These are phyloP conservation scores for Cryphonectria parasitica DNA, from an alignment of 2,329 filamentous ascomycete genomes.

Conservation along the genomic window DNA sequence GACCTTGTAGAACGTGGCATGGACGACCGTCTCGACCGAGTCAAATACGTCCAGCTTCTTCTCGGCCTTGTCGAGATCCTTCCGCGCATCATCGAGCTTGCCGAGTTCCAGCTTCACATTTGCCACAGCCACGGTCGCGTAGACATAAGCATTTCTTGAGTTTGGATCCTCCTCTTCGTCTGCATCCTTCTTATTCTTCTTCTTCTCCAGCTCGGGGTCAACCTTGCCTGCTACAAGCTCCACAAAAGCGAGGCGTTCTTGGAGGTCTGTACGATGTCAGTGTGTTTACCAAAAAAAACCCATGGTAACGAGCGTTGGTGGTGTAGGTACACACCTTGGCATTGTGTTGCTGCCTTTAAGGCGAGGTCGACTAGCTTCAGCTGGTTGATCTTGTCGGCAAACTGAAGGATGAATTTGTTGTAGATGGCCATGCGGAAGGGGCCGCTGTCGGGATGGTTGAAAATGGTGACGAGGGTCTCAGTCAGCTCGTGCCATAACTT, in stretches of 20 bases:
- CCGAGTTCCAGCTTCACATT: conserved; percentile 81
- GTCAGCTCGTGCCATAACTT: conserved; percentile 99
- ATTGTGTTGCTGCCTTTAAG: conserved; percentile 83
- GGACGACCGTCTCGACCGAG: conserved; percentile 91
- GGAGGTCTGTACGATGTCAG: conserved; percentile 65
- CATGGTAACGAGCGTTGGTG: not conserved
- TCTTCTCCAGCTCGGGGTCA: conserved; percentile 70
- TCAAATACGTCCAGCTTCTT: conserved; percentile 89
- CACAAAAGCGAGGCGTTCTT: conserved; percentile 85
- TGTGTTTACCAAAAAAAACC: not conserved
- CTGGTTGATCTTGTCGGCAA: conserved; percentile 98
- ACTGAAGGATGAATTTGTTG: conserved; percentile 92
- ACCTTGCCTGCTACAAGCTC: conserved; percentile 83
- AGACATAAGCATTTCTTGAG: conserved; percentile 94
- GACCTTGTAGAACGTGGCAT: conserved; percentile 94
- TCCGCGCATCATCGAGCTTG: conserved; percentile 80
- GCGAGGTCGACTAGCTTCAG: conserved; percentile 93
- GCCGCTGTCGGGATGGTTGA: conserved; percentile 78
- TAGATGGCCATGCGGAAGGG: conserved; percentile 87
- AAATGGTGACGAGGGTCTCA: conserved; percentile 84
- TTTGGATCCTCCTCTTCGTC: conserved; percentile 31
- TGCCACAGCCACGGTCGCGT: conserved; percentile 88
- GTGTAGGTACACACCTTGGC: conserved; percentile 61
- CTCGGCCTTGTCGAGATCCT: conserved; percentile 86
- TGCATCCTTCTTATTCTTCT: conserved; percentile 30